These are phyloP conservation scores for Quercus cerris DNA, from an alignment of 306 rosid species.

Conservation along the genomic window DNA sequence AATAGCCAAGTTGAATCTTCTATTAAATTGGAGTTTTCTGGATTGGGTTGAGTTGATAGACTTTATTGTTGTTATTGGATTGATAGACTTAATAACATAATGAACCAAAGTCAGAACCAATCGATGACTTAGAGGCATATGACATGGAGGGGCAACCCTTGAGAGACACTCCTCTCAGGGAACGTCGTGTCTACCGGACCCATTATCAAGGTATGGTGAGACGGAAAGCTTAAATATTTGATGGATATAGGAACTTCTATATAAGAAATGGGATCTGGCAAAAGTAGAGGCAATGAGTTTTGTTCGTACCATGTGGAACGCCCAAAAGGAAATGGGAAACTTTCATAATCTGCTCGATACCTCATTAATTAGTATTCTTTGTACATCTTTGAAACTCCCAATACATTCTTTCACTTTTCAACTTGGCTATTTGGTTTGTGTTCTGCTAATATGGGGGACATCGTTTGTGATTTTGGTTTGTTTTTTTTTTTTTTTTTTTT, in stretches of 20 bases:
- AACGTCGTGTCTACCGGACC: conserved; percentile 26
- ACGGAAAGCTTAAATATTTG: conserved; percentile 83
- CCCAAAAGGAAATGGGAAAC: conserved; percentile 70
- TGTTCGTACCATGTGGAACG: conserved; percentile 98
- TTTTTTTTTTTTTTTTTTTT: too few relatives aligned
- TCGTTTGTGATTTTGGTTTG: too few relatives aligned
- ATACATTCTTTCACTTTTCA: conserved; percentile 90
- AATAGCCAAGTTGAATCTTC: neutral
- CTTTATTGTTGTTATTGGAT: conserved; percentile 20
- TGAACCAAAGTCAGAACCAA: conserved; percentile 47
- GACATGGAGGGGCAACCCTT: conserved; percentile 50
- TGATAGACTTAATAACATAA: conserved; percentile 24
- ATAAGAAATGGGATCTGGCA: conserved; percentile 75
- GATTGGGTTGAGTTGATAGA: conserved; percentile 10
- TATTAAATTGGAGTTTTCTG: conserved; percentile 20
- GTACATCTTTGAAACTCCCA: conserved; percentile 93
- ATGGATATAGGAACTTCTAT: conserved; percentile 66
- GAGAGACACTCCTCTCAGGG: conserved; percentile 35
- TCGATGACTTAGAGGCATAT: conserved; percentile 37
- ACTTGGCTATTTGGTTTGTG: conserved; percentile 4
- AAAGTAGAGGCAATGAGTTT: conserved; percentile 68
- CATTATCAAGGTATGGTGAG: conserved; percentile 56
- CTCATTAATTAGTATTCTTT: conserved; percentile 62
- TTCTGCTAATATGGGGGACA: too few relatives aligned
- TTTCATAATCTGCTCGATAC: conserved; percentile 75